Evolutionary conservation across 2,329 filamentous ascomycete genomes (phyloP).

Genomic region (Colletotrichum costaricense): DNA sequence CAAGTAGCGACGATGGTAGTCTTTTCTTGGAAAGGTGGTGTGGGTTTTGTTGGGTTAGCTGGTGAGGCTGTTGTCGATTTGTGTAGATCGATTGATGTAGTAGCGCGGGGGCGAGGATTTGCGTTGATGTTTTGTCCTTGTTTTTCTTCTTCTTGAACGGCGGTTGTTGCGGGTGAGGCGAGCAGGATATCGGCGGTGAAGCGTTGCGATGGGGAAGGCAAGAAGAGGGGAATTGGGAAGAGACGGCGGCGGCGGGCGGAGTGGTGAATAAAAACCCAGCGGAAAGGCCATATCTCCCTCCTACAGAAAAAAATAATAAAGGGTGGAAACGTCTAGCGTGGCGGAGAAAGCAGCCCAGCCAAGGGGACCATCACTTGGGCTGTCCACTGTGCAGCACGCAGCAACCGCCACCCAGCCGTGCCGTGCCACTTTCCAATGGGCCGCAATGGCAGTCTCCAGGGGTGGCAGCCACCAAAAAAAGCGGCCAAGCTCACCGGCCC

Average conservation of each 20-base stretch:
- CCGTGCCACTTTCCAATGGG: not conserved
- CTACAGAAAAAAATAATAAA: not conserved
- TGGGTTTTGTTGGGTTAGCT: not conserved
- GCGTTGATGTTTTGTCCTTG: not conserved
- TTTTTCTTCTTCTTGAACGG: not conserved
- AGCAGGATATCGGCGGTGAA: conserved; percentile 28
- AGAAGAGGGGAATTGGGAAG: not conserved
- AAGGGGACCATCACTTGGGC: not conserved
- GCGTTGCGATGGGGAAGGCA: conserved; percentile 18
- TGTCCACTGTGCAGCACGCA: not conserved
- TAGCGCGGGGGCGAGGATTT: conserved; percentile 1
- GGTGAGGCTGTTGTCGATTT: conserved; percentile 11
- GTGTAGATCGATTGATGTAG: conserved; percentile 7
- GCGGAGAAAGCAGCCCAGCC: conserved; percentile 16
- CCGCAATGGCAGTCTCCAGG: not conserved
- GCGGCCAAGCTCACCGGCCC: not conserved
- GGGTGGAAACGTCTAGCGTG: conserved; percentile 28
- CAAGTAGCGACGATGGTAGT: not conserved
- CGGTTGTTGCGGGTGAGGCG: conserved; percentile 16
- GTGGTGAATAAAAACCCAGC: conserved; percentile 23
- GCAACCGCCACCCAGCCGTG: not conserved
- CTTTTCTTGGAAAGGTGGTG: not conserved
- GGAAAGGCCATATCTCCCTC: not conserved
- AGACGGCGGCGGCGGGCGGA: not conserved
- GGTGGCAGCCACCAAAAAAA: conserved; percentile 2